These are phyloP conservation scores for Mediolabrus comicus DNA, from an alignment of 108 stramenopile genomes.

Conservation along the genomic window DNA sequence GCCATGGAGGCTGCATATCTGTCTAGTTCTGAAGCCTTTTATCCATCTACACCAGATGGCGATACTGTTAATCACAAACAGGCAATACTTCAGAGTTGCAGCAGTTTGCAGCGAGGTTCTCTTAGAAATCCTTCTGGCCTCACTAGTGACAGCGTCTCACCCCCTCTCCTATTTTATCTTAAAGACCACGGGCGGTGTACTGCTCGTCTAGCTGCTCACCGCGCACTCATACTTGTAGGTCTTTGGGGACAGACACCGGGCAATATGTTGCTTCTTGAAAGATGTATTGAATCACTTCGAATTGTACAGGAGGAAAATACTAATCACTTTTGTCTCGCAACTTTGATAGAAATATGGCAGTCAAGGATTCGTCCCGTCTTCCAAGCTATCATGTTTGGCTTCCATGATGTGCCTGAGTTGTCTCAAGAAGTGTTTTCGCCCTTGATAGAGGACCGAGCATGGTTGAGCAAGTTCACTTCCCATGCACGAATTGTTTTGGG, in stretches of 20 bases:
- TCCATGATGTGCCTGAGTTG: constrained; percentile 69
- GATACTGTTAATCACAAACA: constrained; percentile 34
- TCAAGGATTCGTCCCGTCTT: constrained; percentile 59
- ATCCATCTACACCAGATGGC: constrained; percentile 61
- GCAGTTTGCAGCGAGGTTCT: constrained; percentile 5
- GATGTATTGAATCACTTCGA: constrained; percentile 53
- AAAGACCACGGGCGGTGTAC: constrained; percentile 38
- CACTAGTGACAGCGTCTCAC: constrained; percentile 29
- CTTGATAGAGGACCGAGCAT: constrained; percentile 53
- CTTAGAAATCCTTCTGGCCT: constrained; percentile 33
- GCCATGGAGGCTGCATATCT: constrained; percentile 69
- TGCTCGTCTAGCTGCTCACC: constrained; percentile 61
- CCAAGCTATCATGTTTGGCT: constrained; percentile 74
- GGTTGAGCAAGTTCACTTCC: constrained; percentile 50
- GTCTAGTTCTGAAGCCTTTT: constrained; percentile 55
- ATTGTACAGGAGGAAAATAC: constrained; percentile 38
- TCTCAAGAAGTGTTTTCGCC: constrained; percentile 49
- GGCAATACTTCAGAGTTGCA: constrained; percentile 36
- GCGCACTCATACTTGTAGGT: constrained; percentile 62
- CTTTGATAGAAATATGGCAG: constrained; percentile 73
- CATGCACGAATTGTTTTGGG: constrained; percentile 18
- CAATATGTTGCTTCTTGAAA: constrained; percentile 43
- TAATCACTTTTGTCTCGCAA: constrained; percentile 29
- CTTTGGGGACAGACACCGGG: constrained; percentile 61
- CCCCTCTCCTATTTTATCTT: constrained; percentile 33